Conservation (phyloP, 768 basidiomycete species). For the Mycena pura region DNA sequence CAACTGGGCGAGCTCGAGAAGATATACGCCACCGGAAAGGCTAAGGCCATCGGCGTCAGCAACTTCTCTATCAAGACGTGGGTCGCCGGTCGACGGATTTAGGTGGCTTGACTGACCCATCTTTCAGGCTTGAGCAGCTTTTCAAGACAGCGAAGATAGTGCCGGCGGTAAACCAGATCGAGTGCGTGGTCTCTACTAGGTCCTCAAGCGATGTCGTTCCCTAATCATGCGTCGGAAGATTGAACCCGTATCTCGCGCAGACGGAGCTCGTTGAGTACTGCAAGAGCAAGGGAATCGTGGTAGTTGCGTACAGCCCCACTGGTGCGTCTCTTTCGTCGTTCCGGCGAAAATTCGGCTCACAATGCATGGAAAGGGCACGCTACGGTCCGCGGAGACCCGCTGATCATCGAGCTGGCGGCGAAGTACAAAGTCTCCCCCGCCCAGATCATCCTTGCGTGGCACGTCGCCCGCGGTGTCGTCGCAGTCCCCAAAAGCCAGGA, state of each 20-base stretch:
- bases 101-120: not conserved
- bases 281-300: constrained; percentile 52
- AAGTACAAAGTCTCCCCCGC: constrained; percentile 54
- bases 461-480: constrained; percentile 51
- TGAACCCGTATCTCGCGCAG: constrained; percentile 59
- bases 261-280: constrained; percentile 56
- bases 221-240: constrained; percentile 29
- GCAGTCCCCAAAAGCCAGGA: constrained; percentile 58
- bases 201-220: not conserved
- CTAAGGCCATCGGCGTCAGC: constrained; percentile 61
- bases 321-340: not conserved
- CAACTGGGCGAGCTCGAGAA: constrained; percentile 61
- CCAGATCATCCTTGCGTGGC: constrained; percentile 61
- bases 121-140: constrained; percentile 43
- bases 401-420: constrained; percentile 49
- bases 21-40: constrained; percentile 52
- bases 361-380: constrained; percentile 36
- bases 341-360: not conserved
- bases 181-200: constrained; percentile 39
- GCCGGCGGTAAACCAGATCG: constrained; percentile 57
- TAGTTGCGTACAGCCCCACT: constrained; percentile 58
- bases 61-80: constrained; percentile 67
- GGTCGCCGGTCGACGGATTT: constrained; percentile 14
- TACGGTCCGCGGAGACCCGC: constrained; percentile 53
- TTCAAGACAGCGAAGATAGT: constrained; percentile 47